Percentiles rank a stretch among this genome's conserved stretches.
phyloP scores from a whole-genome alignment of 1,139 yeast genomes.

The Diutina rugosa region DNA sequence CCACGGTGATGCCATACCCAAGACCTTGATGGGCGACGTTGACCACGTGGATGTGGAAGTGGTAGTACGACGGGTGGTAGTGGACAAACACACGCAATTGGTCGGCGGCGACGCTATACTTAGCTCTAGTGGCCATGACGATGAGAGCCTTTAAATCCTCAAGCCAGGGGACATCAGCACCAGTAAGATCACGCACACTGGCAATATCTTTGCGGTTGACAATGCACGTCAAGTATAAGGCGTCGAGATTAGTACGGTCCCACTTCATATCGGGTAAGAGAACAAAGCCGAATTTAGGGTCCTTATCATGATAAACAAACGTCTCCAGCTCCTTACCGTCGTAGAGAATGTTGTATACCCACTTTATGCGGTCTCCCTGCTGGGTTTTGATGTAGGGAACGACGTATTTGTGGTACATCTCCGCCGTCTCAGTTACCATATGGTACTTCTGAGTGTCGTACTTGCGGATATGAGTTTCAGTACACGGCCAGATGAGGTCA shows the following conservation, averaged over 20 bases:
- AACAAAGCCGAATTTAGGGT: slow-evolving; percentile 42
- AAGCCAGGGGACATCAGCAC: slow-evolving; percentile 46
- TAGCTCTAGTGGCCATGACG: slow-evolving; percentile 30
- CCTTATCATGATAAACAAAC: slow-evolving; percentile 50
- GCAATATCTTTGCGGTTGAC: slow-evolving; percentile 62
- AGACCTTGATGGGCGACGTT: slow-evolving; percentile 60
- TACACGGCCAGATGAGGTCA: slow-evolving; percentile 81
- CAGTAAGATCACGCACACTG: slow-evolving; percentile 62
- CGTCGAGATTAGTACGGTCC: slow-evolving; percentile 63
- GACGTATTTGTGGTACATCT: slow-evolving; percentile 47
- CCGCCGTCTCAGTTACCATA: slow-evolving; percentile 70
- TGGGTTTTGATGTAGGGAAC: slow-evolving; percentile 66
- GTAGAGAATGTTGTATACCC: slow-evolving; percentile 81
- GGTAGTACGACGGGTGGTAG: slow-evolving; percentile 94
- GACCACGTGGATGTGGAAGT: slow-evolving; percentile 88
- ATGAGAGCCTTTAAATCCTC: slow-evolving; percentile 30
- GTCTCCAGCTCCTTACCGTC: slow-evolving; percentile 80
- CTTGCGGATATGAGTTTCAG: slow-evolving; percentile 71
- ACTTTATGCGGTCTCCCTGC: slow-evolving; percentile 67
- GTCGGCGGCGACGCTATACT: slow-evolving; percentile 23
- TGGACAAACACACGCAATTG: slow-evolving; percentile 68
- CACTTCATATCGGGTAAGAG: slow-evolving; percentile 81
- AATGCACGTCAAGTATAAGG: slow-evolving; percentile 69
- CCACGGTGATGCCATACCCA: slow-evolving; percentile 60
- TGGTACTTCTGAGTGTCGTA: slow-evolving; percentile 46